A percentile compares a stretch with the other conserved stretches of the same genome.
Conservation (phyloP, 106 monocot species). For the Dendrobium huoshanense region DNA sequence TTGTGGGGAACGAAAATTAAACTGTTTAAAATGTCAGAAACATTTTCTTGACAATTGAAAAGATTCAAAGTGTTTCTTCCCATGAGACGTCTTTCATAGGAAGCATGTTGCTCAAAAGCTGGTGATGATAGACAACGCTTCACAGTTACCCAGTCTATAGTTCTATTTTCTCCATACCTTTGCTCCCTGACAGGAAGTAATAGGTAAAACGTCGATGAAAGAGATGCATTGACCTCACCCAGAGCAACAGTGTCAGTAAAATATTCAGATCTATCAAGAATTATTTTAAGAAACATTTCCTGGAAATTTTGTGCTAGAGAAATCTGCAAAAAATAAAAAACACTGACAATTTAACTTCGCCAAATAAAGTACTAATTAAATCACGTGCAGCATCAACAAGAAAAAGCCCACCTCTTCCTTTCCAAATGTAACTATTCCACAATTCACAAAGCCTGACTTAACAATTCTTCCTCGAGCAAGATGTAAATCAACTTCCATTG, state of each 20-base stretch:
- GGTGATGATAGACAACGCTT: slow-evolving; percentile 75
- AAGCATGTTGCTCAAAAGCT: slow-evolving; percentile 30
- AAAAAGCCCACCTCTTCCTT: slow-evolving; percentile 53
- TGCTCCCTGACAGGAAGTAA: slow-evolving; percentile 64
- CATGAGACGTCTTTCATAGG: slow-evolving; percentile 5
- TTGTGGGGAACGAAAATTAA: slow-evolving; percentile 67
- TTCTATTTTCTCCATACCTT: slow-evolving; percentile 14
- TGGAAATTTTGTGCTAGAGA: slow-evolving; percentile 70
- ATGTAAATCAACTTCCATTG: slow-evolving; percentile 86
- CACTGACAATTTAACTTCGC: slow-evolving; percentile 4
- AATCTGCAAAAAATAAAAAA: slow-evolving; percentile 40
- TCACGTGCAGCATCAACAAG: not conserved
- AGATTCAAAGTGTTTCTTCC: slow-evolving; percentile 45
- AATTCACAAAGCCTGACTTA: slow-evolving; percentile 41
- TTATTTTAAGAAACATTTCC: slow-evolving; percentile 85
- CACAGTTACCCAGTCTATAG: slow-evolving; percentile 73
- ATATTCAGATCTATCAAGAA: slow-evolving; percentile 73
- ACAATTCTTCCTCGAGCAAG: slow-evolving; percentile 85
- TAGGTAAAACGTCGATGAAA: slow-evolving; percentile 53
- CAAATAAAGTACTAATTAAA: not conserved
- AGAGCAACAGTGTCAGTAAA: slow-evolving; percentile 38
- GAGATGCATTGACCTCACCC: slow-evolving; percentile 17
- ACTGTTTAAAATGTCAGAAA: slow-evolving; percentile 53
- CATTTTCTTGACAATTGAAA: slow-evolving; percentile 39
- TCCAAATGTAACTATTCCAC: slow-evolving; percentile 41